Evolutionary conservation across 2,329 filamentous ascomycete species (phyloP).

Genomic region (Paramyrothecium sp.): DNA sequence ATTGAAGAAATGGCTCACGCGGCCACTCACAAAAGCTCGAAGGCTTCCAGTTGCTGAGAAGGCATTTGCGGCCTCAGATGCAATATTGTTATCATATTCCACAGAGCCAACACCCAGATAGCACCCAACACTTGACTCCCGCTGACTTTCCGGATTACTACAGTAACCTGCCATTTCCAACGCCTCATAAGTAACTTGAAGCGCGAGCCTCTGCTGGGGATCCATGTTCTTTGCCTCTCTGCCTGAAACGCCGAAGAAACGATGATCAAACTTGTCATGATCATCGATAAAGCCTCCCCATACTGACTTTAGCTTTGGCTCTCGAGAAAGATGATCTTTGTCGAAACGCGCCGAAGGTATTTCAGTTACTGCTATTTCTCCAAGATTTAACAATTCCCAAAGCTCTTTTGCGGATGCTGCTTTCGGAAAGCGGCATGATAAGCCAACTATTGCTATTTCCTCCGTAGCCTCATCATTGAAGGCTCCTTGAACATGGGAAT

Average conservation of each 20-base stretch:
- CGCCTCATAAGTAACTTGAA: not conserved
- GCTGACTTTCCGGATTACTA: not conserved
- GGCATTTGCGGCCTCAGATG: not conserved
- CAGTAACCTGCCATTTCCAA: not conserved
- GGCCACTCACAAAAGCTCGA: not conserved
- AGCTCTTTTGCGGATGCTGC: not conserved
- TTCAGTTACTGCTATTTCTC: not conserved
- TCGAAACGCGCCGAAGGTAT: not conserved
- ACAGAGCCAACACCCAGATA: not conserved
- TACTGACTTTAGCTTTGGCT: not conserved
- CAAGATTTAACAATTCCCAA: not conserved
- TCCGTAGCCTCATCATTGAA: not conserved
- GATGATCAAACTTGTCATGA: conserved; percentile 1
- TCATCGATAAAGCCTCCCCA: not conserved
- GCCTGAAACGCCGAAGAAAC: conserved; percentile 27
- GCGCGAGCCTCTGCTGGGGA: not conserved
- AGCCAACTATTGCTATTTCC: not conserved
- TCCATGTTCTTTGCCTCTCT: conserved; percentile 4
- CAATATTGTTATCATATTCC: not conserved
- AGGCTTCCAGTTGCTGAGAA: not conserved
- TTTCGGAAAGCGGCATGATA: not conserved
- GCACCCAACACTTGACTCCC: not conserved
- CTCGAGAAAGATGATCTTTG: not conserved
- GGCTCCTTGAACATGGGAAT: too few relatives aligned
- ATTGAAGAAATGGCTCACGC: not conserved